Evolutionary conservation across 495 filamentous ascomycete genomes (phyloP).

Genomic region (Hyphodiscus hymeniophilus): DNA sequence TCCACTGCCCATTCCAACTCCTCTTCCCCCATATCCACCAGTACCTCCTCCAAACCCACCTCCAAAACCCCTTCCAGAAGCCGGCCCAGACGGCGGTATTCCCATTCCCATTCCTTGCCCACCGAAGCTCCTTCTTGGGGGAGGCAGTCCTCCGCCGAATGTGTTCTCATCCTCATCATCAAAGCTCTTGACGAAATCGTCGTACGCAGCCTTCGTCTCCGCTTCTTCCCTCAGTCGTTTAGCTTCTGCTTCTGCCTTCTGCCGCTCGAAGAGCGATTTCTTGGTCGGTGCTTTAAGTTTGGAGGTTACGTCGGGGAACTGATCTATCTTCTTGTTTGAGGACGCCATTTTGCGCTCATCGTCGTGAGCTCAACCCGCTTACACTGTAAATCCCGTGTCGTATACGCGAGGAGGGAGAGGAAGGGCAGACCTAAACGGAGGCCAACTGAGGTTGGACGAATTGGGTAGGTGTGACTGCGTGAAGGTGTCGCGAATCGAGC

Average conservation of each 20-base stretch:
- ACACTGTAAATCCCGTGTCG: no score
- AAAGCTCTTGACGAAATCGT: conserved; percentile 87
- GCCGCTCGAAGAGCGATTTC: conserved; percentile 86
- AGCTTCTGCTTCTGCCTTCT: conserved; percentile 88
- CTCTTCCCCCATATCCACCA: conserved; percentile 22
- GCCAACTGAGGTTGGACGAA: no score
- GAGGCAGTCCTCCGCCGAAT: conserved; percentile 19
- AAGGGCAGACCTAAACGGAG: no score
- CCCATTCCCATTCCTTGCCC: conserved; percentile 19
- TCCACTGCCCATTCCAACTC: conserved; percentile 45
- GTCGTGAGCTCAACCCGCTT: no score
- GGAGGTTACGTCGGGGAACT: conserved; percentile 76
- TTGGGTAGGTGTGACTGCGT: background rate
- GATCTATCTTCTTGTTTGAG: conserved; percentile 24
- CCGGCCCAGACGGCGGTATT: conserved; percentile 16
- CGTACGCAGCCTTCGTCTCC: conserved; percentile 83
- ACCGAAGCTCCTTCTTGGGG: conserved; percentile 47
- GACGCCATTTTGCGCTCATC: conserved; percentile 9
- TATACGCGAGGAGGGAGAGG: no score
- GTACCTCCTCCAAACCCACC: conserved; percentile 13
- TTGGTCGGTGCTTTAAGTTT: conserved; percentile 80
- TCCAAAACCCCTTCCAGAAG: conserved; percentile 21
- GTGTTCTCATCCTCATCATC: conserved; percentile 56
- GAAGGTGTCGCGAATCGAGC: background rate
- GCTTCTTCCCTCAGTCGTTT: conserved; percentile 81